A percentile compares a stretch with the other conserved stretches of the same genome.
Conservation (phyloP, 2,329 filamentous ascomycete species). For the Cryphonectria parasitica region DNA sequence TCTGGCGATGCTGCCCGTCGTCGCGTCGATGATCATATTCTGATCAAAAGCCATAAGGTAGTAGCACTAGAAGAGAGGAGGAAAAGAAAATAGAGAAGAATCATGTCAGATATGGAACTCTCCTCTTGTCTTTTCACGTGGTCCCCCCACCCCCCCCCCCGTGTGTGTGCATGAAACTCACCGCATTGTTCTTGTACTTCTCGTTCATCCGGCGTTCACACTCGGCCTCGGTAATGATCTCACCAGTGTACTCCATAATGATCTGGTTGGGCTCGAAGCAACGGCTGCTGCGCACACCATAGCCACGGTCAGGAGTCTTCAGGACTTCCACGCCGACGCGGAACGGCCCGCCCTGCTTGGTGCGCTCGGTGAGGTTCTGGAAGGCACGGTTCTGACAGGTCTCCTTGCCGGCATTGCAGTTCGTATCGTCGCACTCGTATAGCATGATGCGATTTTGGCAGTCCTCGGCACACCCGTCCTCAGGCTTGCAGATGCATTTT, state of each 20-base stretch:
- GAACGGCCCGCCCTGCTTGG: slow-evolving; percentile 80
- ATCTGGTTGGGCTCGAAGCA: slow-evolving; percentile 89
- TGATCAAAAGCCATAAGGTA: slow-evolving; percentile 99
- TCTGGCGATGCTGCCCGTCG: slow-evolving; percentile 90
- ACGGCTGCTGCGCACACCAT: slow-evolving; percentile 88
- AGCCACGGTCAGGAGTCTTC: slow-evolving; percentile 85
- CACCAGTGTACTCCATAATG: slow-evolving; percentile 97
- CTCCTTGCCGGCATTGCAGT: slow-evolving; percentile 78
- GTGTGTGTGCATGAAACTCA: slow-evolving; percentile 47
- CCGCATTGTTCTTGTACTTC: slow-evolving; percentile 90
- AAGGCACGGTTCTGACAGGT: slow-evolving; percentile 88
- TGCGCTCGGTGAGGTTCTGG: slow-evolving; percentile 74
- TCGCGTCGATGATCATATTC: slow-evolving; percentile 98
- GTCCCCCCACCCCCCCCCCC: background rate
- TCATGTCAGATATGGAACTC: background rate
- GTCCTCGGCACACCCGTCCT: slow-evolving; percentile 82
- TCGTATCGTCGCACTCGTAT: slow-evolving; percentile 91
- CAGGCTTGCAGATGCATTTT: slow-evolving; percentile 76
- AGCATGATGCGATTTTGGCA: slow-evolving; percentile 97
- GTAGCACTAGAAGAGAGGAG: slow-evolving; percentile 70
- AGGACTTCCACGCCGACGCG: slow-evolving; percentile 94
- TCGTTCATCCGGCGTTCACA: slow-evolving; percentile 93
- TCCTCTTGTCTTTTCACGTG: background rate
- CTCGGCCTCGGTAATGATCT: slow-evolving; percentile 94
- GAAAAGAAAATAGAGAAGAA: slow-evolving; percentile 9